These are phyloP conservation scores for Lentinula guzmanii DNA, from an alignment of 768 basidiomycete genomes.

Conservation along the genomic window DNA sequence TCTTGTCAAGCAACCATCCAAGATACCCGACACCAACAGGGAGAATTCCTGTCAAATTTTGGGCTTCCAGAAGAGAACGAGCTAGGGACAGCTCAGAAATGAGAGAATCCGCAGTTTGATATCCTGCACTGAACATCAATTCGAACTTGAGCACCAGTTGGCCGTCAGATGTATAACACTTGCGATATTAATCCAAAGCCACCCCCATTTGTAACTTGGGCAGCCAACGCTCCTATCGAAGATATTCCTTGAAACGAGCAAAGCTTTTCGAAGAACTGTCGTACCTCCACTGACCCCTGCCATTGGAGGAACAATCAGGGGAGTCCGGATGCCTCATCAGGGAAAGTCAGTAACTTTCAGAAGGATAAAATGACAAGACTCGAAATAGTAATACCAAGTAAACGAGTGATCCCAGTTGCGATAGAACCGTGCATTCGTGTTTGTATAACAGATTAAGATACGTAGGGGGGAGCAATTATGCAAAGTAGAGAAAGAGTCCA, in stretches of 20 bases:
- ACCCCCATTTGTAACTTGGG: constrained; percentile 59
- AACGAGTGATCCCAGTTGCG: not conserved
- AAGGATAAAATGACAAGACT: not conserved
- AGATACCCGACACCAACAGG: constrained; percentile 75
- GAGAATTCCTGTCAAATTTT: constrained; percentile 25
- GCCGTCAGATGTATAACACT: not conserved
- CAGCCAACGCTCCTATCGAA: constrained; percentile 40
- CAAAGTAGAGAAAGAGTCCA: too few species aligned
- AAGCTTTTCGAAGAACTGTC: not conserved
- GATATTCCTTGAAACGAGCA: constrained; percentile 4
- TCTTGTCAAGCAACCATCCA: constrained; percentile 61
- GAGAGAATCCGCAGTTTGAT: constrained; percentile 37
- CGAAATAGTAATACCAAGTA: not conserved
- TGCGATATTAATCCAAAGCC: constrained; percentile 69
- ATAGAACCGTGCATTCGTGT: not conserved
- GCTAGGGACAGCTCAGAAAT: constrained; percentile 47
- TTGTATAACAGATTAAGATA: not conserved
- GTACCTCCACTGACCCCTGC: constrained; percentile 59
- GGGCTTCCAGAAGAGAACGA: constrained; percentile 33
- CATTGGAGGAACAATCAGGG: constrained; percentile 67
- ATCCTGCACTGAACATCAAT: constrained; percentile 29
- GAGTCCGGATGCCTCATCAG: constrained; percentile 43
- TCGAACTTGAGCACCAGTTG: not conserved
- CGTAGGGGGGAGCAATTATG: too few species aligned
- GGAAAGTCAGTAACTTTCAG: not conserved